phyloP scores from a whole-genome alignment of 768 basidiomycete genomes.

The Lepiota brunneoincarnata region DNA sequence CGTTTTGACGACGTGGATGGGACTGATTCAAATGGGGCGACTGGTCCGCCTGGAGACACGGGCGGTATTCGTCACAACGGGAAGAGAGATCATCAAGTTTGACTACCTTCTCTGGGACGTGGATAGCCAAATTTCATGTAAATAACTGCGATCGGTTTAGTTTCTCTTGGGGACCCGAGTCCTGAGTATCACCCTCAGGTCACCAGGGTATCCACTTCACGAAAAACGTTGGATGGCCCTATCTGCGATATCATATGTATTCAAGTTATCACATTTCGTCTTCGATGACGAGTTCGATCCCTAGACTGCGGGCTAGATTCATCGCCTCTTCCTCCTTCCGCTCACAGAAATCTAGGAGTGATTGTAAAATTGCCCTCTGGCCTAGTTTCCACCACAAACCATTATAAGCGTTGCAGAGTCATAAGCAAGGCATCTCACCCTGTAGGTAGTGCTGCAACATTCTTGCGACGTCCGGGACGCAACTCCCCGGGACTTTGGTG shows the following conservation, averaged over 20 bases:
- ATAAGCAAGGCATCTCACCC: conserved; percentile 35
- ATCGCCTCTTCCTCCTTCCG: conserved; percentile 47
- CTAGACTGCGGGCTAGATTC: conserved; percentile 45
- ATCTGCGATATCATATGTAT: neutral
- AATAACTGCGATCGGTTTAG: no score
- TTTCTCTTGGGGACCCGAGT: no score
- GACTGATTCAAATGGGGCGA: no score
- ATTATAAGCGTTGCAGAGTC: neutral
- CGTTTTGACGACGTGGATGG: no score
- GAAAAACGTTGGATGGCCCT: no score
- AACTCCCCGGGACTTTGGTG: conserved; percentile 23
- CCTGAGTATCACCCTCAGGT: no score
- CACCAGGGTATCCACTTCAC: no score
- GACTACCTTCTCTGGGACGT: no score
- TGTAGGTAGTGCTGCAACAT: conserved; percentile 73
- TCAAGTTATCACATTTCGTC: conserved; percentile 16
- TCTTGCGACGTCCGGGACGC: conserved; percentile 51
- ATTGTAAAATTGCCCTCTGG: conserved; percentile 55
- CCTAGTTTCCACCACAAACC: conserved; percentile 26
- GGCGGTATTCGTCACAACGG: no score
- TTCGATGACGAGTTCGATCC: conserved; percentile 54
- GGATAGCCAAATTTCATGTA: no score
- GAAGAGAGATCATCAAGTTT: no score
- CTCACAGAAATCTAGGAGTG: conserved; percentile 46
- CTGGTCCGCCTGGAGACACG: no score